Evolutionary conservation across 768 basidiomycete species (phyloP), one percentile per base, ranked within the genome.

Genomic region (Leccinum longicurvipes): DNA sequence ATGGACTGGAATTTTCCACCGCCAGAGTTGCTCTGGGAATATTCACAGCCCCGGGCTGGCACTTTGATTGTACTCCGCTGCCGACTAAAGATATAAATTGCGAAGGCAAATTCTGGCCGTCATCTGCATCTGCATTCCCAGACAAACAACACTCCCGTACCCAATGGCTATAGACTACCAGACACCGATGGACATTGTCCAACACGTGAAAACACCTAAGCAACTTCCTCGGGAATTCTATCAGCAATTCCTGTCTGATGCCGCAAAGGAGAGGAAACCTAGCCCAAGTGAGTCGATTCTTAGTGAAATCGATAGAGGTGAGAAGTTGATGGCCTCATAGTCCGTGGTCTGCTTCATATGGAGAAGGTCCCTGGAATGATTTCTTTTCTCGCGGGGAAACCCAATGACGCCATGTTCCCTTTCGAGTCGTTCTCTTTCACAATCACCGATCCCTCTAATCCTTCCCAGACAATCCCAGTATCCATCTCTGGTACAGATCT

Each of bases 351-450:
- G n/a, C 80, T 84, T 55, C 91, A 86, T 0, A 77, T 94, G 25
- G 96, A 98, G 71, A 78, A 79, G 21, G 80, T 75, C 1, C 92
- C 93, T 0, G 90, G 90, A 0, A 68, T 91, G 34, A 85, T 94
- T 53, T 91, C 88, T 3, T 70, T 94, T 29, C 82, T 95, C 7
- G 94, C 93, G 0, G 96, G 96, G 25, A 93, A 95, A 71, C 96
- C 96, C 6, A 95, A 96, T 65, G 79, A 86, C 8, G 76, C 79
- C n/a, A 89, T 91, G 19, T 98, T 98, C 75, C 96, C 96, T 1
- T 91, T 98, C 74, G 84, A 85, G 2, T 85, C 87, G 0, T 75
- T 98, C 62, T 85, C 80, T 53, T 84, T 91, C 70, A 82, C 77
- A 2, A 78, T 84, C 4, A 74, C 78, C 19, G 80, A 82, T 11